Evolutionary conservation across 805 yeast genomes (phyloP), one percentile per base, ranked within the genome.

Genomic region (Cyberlindnera subsufficiens): DNA sequence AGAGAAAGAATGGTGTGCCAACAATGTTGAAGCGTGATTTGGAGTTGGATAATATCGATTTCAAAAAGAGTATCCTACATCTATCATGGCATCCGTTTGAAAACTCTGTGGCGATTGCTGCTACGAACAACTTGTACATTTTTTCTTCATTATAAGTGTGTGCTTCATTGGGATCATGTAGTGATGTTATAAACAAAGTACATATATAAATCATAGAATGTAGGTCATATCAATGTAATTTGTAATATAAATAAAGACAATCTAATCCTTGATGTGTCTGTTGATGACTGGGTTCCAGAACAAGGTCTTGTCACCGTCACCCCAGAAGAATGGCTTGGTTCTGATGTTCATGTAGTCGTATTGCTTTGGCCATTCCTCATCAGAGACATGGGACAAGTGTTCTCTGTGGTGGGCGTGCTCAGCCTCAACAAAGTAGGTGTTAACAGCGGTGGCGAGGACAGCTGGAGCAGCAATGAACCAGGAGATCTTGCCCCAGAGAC

Each of bases 51-150:
- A 91, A 83, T 59, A 86, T 90, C 52, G 98, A 95, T 67, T 93
- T 90, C 71, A 88, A 90, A 66, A 91, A 90, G 74, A 83, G 87
- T 65, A 90, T 93, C 47, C 73, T 91, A 65, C 98, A 93, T 67
- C 74, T 89, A 65, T 88, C 97, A 63, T 93, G 99, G 99, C 99
- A 93, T 72, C 99, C 99, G 50, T 74, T 72, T 54, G 99, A 95
- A 68, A 88, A 93, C 68, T 82, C 93, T 40, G 96, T 93, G 53
- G 99, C 99, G 35, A 86, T 93, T 59, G 98, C 98, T 38, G 98
- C 99, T 16, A 93, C 99, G 18, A 95, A 93, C 70, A 93, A 93
- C 68, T 75, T 87, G 55, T 86, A 84, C 67, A 84, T 86, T 47
- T 86, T 86, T 63, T 82, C 91, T 44, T 83, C 93, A 42, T 71